A percentile compares a stretch with the other conserved stretches of the same genome.
Conservation (phyloP, 768 basidiomycete genomes). For the Phlebiopsis flavidoalba region DNA sequence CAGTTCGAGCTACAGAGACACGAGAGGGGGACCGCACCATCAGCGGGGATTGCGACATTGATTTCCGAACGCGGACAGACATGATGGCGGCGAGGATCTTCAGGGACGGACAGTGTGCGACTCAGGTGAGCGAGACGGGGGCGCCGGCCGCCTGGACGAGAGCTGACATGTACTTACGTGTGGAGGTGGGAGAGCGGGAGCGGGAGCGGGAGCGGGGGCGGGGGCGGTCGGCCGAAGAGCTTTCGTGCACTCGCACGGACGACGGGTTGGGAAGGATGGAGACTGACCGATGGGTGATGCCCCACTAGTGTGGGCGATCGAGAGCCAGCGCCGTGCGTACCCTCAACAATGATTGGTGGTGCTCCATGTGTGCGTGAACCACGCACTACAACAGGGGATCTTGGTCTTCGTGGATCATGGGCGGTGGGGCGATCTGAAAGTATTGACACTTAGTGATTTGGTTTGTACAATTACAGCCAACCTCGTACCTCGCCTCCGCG, state of each 20-base stretch:
- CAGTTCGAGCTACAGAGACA: not conserved
- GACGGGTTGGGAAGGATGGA: not conserved
- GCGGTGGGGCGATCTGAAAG: no score
- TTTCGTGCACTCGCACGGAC: not conserved
- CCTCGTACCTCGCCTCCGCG: no score
- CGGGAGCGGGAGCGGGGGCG: not conserved
- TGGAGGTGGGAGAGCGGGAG: not conserved
- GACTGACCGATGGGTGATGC: not conserved
- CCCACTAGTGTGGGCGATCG: constrained; percentile 2
- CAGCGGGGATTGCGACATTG: not conserved
- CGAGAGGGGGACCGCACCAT: constrained; percentile 5
- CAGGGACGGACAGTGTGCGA: not conserved
- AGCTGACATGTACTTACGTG: not conserved
- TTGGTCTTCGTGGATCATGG: not conserved
- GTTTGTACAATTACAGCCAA: no score
- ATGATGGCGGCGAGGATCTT: not conserved
- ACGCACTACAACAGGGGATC: not conserved
- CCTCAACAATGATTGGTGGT: not conserved
- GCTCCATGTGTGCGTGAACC: not conserved
- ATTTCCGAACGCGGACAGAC: not conserved
- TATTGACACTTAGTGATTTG: no score
- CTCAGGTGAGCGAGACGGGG: not conserved
- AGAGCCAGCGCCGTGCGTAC: not conserved
- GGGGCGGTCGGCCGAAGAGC: not conserved
- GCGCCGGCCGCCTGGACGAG: no score